Evolutionary conservation across 2,329 filamentous ascomycete genomes (phyloP).

Genomic region (Calonectria leucothoes): DNA sequence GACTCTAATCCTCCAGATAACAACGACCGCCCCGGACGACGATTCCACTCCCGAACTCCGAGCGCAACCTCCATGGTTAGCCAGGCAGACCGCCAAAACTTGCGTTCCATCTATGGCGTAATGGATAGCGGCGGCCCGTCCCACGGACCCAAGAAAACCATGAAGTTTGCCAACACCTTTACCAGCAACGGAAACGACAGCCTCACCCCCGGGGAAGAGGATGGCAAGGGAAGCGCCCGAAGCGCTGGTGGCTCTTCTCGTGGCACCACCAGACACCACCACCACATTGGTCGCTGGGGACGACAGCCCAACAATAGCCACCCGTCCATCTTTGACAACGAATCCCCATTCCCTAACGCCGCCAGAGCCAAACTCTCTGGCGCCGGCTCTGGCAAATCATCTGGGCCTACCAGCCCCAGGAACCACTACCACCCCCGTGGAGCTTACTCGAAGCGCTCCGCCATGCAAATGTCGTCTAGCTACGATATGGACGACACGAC

Average conservation of each 20-base stretch:
- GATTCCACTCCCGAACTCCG: conserved; percentile 93
- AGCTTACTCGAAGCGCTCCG: conserved; percentile 59
- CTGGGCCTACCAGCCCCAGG: conserved; percentile 78
- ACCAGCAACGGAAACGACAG: conserved; percentile 67
- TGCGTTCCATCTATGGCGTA: conserved; percentile 74
- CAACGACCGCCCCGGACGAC: conserved; percentile 68
- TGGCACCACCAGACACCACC: conserved; percentile 80
- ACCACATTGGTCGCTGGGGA: conserved; percentile 79
- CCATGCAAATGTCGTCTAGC: conserved; percentile 68
- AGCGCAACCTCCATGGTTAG: conserved; percentile 89
- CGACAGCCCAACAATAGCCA: conserved; percentile 76
- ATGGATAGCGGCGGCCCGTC: conserved; percentile 67
- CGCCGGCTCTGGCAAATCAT: conserved; percentile 68
- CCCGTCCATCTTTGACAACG: conserved; percentile 79
- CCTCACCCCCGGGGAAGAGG: conserved; percentile 70
- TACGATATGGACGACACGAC: conserved; percentile 87
- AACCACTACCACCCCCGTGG: conserved; percentile 55
- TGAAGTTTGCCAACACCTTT: conserved; percentile 93
- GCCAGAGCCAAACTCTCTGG: conserved; percentile 72
- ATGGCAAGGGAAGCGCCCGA: conserved; percentile 71
- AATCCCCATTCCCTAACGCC: conserved; percentile 80
- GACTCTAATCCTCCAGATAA: conserved; percentile 91
- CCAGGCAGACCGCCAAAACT: conserved; percentile 70
- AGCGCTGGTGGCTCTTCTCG: conserved; percentile 71
- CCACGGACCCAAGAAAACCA: conserved; percentile 78